phyloP scores from a whole-genome alignment of 306 rosid species.

The Prosopis cineraria region DNA sequence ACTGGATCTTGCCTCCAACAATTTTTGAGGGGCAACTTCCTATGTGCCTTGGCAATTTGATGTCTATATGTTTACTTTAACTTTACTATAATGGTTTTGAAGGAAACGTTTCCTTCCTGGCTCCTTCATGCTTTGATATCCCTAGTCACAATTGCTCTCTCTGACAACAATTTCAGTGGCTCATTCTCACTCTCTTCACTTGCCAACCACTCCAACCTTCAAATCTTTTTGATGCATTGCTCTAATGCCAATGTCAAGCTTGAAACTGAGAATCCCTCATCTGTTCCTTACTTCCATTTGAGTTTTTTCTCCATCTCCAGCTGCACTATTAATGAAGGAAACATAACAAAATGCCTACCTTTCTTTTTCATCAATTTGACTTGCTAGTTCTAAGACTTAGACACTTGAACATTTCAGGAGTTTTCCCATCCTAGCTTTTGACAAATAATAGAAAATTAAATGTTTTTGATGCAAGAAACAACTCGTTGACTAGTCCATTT shows the following conservation, averaged over 20 bases:
- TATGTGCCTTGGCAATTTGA: not conserved
- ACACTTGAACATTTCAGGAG: not conserved
- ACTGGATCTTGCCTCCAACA: not conserved
- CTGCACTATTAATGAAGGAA: conserved; percentile 1
- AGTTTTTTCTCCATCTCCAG: not conserved
- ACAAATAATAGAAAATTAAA: conserved; percentile 22
- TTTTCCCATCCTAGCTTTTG: conserved; percentile 30
- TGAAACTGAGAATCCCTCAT: conserved; percentile 31
- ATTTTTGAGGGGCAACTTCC: conserved; percentile 11
- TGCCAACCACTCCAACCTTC: conserved; percentile 30
- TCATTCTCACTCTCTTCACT: conserved; percentile 14
- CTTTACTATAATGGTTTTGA: not conserved
- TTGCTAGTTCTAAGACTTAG: not conserved
- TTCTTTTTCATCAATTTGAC: conserved; percentile 23
- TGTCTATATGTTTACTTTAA: not conserved
- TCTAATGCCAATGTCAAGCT: not conserved
- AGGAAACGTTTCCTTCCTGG: conserved; percentile 24
- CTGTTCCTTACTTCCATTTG: conserved; percentile 30
- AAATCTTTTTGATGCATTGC: not conserved
- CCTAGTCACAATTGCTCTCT: not conserved
- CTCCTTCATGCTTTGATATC: not conserved
- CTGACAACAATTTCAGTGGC: not conserved
- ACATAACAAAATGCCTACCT: conserved; percentile 3
- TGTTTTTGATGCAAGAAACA: not conserved
- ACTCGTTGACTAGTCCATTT: conserved; percentile 7